Base-by-base conservation (phyloP, 1,139 yeast genomes). In the Kazachstania sp. region DNA sequence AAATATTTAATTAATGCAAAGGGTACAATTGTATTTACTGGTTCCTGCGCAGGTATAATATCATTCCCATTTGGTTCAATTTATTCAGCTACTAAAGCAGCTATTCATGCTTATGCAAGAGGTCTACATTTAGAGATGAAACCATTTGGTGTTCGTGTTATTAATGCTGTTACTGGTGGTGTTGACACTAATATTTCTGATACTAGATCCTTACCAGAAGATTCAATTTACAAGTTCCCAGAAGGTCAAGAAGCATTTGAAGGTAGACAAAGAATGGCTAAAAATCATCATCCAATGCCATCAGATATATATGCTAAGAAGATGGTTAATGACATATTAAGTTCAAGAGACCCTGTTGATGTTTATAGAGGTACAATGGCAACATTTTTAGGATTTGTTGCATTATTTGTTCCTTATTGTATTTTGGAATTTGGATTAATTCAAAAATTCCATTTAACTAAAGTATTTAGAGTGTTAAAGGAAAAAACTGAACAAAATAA, bases 41-140 rank as follows among this genome's bases (percentile, higher is more conserved):
- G 94, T 1, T 82, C 90, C 2, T 67, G 82, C 4, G 78, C 86
- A 16, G 94, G 86, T 2, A 52, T 79, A 28, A 65, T 75, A 13
- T 81, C 86, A 5, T 79, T 84, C 67, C 95, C 94, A 15, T 84
- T 81, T 64, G 78, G 83, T 1, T 69, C 83, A 18, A 72, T 79
- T 23, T 86, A 86, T 61, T 73, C 81, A n/a, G 73, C 90, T 2
- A 66, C 83, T 1, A 86, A 86, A 60, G 87, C 94, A 2, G 94
- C 94, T 1, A 76, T 86, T 46, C 86, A 83, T 58, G 80, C 76
- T 51, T 86, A 80, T 61, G 84, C 86, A 1, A 72, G 76, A 45
- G 73, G 74, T 2, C 68, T 85, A 47, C 77, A 83, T 42, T 60
- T 82, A 34, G 95, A 86, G 65, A 61, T 86, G 72, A 77, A 75